Evolutionary conservation across 345 rosid genomes (phyloP).

Genomic region (Microthlaspi erraticum): DNA sequence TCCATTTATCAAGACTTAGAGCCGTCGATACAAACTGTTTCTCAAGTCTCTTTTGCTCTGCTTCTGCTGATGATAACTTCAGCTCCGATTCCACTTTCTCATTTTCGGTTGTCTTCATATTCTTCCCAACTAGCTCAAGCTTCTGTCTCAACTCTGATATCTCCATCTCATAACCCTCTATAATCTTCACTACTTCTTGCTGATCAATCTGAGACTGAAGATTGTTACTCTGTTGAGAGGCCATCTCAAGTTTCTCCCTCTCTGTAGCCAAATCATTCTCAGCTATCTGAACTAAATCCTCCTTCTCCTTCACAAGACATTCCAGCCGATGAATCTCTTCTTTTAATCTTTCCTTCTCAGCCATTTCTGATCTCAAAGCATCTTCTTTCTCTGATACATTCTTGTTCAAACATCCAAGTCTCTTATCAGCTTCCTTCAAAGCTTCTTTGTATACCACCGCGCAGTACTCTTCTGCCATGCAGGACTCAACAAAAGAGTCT

Average conservation of each 20-base stretch:
- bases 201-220: conserved; percentile 48
- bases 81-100: conserved; percentile 49
- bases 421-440: conserved; percentile 59
- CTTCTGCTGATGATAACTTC: conserved; percentile 44
- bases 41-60: conserved; percentile 50
- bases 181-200: conserved; percentile 46
- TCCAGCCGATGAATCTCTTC: conserved; percentile 44
- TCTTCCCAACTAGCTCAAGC: conserved; percentile 44
- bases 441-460: conserved; percentile 50
- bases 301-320: conserved; percentile 50
- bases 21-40: conserved; percentile 50
- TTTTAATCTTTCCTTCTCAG: conserved; percentile 56
- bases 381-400: conserved; percentile 50
- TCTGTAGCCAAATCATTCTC: conserved; percentile 46
- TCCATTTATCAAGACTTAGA: conserved; percentile 45
- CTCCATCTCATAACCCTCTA: conserved; percentile 42
- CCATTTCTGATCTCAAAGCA: conserved; percentile 41
- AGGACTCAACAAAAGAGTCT: conserved; percentile 55
- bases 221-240: conserved; percentile 46
- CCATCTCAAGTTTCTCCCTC: conserved; percentile 45
- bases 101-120: conserved; percentile 46
- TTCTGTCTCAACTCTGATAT: conserved; percentile 43
- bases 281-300: conserved; percentile 47
- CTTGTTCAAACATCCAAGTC: conserved; percentile 46
- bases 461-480: conserved; percentile 47